phyloP scores from a whole-genome alignment of 306 rosid genomes.

The Inga oerstediana region DNA sequence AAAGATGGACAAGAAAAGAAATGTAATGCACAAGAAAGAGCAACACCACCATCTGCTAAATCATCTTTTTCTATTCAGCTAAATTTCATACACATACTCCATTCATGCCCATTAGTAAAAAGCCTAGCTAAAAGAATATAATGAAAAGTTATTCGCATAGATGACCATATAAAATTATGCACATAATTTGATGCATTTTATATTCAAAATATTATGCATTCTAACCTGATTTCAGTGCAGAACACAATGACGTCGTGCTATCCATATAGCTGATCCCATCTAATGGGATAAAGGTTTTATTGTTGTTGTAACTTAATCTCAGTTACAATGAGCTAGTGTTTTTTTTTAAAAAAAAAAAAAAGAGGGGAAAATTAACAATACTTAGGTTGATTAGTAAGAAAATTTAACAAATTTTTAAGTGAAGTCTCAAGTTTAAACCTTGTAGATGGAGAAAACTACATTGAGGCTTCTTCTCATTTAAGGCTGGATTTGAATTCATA shows the following conservation, averaged over 20 bases:
- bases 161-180: background rate
- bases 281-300: no score
- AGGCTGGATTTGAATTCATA: no score
- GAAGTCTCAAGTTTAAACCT: no score
- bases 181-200: conserved; percentile 2
- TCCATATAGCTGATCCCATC: no score
- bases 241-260: no score
- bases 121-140: conserved; percentile 18
- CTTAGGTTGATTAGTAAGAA: no score
- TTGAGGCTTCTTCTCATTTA: no score
- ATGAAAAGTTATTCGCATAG: conserved; percentile 23
- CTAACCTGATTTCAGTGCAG: background rate
- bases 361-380: no score
- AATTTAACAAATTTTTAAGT: no score
- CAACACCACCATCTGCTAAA: conserved; percentile 29
- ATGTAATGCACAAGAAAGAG: conserved; percentile 48
- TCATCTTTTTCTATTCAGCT: conserved; percentile 28
- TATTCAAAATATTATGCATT: conserved; percentile 1
- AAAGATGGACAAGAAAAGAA: conserved; percentile 53
- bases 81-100: conserved; percentile 34
- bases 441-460: no score
- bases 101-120: conserved; percentile 26
- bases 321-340: background rate
- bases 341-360: background rate
- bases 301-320: background rate